These are phyloP conservation scores for Kalmanozyma brasiliensis DNA, from an alignment of 1,284 basidiomycete species.

Conservation along the genomic window DNA sequence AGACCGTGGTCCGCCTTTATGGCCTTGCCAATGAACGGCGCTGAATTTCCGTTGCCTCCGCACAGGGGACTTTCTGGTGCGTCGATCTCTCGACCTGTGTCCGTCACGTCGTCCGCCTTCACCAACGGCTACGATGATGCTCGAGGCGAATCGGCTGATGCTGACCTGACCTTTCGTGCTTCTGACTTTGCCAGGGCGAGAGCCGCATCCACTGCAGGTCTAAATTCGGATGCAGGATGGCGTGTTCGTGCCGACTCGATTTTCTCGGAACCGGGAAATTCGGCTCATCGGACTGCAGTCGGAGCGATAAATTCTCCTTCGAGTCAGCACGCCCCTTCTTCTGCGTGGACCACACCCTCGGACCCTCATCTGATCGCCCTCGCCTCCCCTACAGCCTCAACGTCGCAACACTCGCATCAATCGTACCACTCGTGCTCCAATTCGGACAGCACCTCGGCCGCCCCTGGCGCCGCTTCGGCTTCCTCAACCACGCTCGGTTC, in stretches of 20 bases:
- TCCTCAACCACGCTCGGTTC: constrained; percentile 7
- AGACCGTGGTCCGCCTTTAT: constrained; percentile 39
- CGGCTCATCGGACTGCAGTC: background rate
- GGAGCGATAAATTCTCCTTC: constrained; percentile 15
- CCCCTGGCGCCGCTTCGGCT: constrained; percentile 11
- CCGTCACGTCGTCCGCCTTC: constrained; percentile 38
- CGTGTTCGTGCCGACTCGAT: constrained; percentile 22
- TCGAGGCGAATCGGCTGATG: constrained; percentile 7
- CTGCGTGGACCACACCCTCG: constrained; percentile 19
- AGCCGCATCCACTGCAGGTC: background rate
- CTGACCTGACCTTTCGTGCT: constrained; percentile 30
- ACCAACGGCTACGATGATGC: constrained; percentile 17
- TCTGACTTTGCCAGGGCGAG: constrained; percentile 16
- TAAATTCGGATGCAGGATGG: background rate
- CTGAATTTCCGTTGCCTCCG: constrained; percentile 14
- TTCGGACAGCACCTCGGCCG: constrained; percentile 4
- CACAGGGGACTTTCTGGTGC: constrained; percentile 26
- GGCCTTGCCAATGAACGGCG: constrained; percentile 18
- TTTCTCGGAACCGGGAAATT: constrained; percentile 32
- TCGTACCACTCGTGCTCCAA: constrained; percentile 16
- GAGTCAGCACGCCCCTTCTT: constrained; percentile 15
- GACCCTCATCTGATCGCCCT: constrained; percentile 11
- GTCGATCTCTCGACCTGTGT: constrained; percentile 40
- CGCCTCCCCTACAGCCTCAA: constrained; percentile 18
- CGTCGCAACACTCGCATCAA: constrained; percentile 18